Percentiles rank a stretch among this genome's conserved stretches.
phyloP scores from a whole-genome alignment of 805 yeast species.

The Wickerhamiella alocasiicola region DNA sequence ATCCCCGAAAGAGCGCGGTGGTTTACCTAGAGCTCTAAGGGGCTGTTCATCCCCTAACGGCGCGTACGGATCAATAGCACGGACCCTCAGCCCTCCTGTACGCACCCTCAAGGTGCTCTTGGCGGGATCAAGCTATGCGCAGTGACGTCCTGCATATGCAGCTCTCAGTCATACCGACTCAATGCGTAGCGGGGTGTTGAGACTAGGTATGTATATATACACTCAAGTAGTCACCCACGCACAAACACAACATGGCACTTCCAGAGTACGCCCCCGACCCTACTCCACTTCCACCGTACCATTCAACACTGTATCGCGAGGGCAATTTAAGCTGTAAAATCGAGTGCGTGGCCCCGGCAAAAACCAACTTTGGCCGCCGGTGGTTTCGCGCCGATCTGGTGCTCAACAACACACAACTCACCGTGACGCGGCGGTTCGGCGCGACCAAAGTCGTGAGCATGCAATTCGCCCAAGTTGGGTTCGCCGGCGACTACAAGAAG shows the following conservation, averaged over 20 bases:
- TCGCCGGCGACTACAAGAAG: slow-evolving; percentile 75
- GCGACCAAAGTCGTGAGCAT: slow-evolving; percentile 24
- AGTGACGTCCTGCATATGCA: no score
- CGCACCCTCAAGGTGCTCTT: no score
- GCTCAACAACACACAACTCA: slow-evolving; percentile 76
- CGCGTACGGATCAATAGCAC: no score
- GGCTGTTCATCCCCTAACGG: no score
- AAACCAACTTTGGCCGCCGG: slow-evolving; percentile 49
- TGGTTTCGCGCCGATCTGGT: slow-evolving; percentile 66
- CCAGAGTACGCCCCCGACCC: not conserved
- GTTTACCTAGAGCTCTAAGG: no score
- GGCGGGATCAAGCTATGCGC: no score
- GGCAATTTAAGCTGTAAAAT: slow-evolving; percentile 50
- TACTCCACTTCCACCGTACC: slow-evolving; percentile 43
- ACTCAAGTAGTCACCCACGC: no score
- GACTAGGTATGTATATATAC: no score
- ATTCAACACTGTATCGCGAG: slow-evolving; percentile 50
- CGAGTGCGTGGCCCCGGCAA: slow-evolving; percentile 67
- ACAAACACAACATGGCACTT: not conserved
- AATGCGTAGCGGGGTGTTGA: no score
- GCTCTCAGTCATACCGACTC: no score
- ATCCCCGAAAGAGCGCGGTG: no score
- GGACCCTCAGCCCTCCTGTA: no score
- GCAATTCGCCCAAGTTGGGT: slow-evolving; percentile 73
- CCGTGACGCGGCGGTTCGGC: slow-evolving; percentile 19